Percentiles rank a stretch among this genome's conserved stretches.
Evolutionary conservation across 2,329 filamentous ascomycete genomes (phyloP).

Genomic region (Fusarium devonianum): DNA sequence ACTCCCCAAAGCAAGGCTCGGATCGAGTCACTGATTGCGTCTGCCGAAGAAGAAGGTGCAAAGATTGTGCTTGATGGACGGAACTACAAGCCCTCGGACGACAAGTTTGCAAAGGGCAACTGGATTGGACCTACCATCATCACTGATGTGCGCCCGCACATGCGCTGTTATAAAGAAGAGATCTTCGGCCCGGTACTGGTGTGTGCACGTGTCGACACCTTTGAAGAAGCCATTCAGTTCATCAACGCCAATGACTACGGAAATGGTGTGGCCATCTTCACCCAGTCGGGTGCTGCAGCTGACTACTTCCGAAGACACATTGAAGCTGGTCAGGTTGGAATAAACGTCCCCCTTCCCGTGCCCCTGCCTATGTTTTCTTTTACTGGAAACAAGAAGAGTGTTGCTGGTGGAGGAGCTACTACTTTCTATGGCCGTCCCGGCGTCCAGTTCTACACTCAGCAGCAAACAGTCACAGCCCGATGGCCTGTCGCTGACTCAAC

Average conservation of each 20-base stretch:
- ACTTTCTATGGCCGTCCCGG: slow-evolving; percentile 95
- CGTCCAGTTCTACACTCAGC: slow-evolving; percentile 91
- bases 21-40: too few species aligned
- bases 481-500: not conserved
- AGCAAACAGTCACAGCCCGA: slow-evolving; percentile 87
- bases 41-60: too few species aligned
- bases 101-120: too few species aligned
- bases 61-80: too few species aligned
- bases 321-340: too few species aligned
- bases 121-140: too few species aligned
- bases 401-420: slow-evolving; percentile 87
- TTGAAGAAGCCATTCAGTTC: slow-evolving; percentile 78
- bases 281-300: slow-evolving; percentile 75
- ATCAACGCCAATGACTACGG: slow-evolving; percentile 87
- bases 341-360: too few species aligned
- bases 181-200: too few species aligned
- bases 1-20: slow-evolving; percentile 29
- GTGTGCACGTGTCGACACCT: slow-evolving; percentile 72
- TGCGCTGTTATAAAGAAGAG: too few species aligned
- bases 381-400: slow-evolving; percentile 85
- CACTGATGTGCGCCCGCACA: too few species aligned
- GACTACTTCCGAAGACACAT: slow-evolving; percentile 78
- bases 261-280: slow-evolving; percentile 85
- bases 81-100: too few species aligned
- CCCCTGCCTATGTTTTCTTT: too few species aligned